These are phyloP conservation scores for Cladosporium sp. DNA, from an alignment of 2,329 filamentous ascomycete genomes.

Conservation along the genomic window DNA sequence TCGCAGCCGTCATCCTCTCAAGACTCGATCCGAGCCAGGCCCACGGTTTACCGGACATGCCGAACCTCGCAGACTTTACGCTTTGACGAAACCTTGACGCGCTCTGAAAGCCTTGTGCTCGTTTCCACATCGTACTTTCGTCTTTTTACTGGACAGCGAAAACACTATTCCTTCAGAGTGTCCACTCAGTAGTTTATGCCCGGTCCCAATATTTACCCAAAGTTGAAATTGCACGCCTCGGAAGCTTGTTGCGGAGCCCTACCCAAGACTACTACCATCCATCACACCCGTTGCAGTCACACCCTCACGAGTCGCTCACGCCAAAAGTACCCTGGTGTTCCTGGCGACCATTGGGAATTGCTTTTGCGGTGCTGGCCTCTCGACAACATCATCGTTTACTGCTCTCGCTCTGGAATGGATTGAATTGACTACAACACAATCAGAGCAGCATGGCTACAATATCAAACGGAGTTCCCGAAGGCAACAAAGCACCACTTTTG, in stretches of 20 bases:
- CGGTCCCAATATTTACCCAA: not conserved
- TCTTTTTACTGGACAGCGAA: too few species aligned
- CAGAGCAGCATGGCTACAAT: slow-evolving; percentile 9
- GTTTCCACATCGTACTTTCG: too few species aligned
- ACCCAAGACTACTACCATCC: too few species aligned
- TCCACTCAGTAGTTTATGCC: not conserved
- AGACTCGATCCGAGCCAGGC: not conserved
- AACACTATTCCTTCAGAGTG: too few species aligned
- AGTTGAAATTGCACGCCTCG: slow-evolving; percentile 4
- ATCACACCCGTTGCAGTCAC: not conserved
- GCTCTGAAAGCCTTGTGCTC: too few species aligned
- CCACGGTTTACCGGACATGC: not conserved
- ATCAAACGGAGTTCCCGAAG: slow-evolving; percentile 9
- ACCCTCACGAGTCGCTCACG: too few species aligned
- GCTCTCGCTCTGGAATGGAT: not conserved
- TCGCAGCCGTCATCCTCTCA: not conserved
- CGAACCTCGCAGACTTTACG: not conserved
- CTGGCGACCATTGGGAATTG: not conserved
- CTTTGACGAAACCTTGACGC: too few species aligned
- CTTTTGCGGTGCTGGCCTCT: not conserved
- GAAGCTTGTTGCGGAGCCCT: slow-evolving; percentile 4
- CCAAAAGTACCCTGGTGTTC: not conserved
- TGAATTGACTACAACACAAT: not conserved
- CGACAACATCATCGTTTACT: not conserved
- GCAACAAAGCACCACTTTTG: slow-evolving; percentile 15